These are phyloP conservation scores for Amanita thiersii DNA, from an alignment of 768 basidiomycete genomes.

Conservation along the genomic window DNA sequence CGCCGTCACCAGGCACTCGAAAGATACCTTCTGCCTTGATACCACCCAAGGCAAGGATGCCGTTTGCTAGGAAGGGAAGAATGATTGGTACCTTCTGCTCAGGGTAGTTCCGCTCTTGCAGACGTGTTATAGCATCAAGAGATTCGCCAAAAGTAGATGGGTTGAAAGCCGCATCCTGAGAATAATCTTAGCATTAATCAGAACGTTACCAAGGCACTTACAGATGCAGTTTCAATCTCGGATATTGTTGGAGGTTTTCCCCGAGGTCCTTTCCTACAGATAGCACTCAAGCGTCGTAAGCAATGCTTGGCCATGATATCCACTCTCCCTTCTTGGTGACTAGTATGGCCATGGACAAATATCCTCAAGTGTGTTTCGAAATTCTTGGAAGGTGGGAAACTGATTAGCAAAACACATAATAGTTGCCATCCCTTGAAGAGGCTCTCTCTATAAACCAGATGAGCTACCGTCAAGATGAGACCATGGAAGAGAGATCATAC, in stretches of 20 bases:
- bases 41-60: conserved; percentile 84
- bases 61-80: conserved; percentile 88
- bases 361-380: conserved; percentile 77
- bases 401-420: conserved; percentile 81
- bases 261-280: conserved; percentile 78
- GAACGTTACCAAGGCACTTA: conserved; percentile 22
- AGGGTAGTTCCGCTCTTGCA: conserved; percentile 84
- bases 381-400: conserved; percentile 90
- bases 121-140: conserved; percentile 71
- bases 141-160: conserved; percentile 93
- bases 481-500: conserved; percentile 29
- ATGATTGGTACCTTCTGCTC: conserved; percentile 84
- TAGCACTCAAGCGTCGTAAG: conserved; percentile 62
- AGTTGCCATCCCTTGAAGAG: conserved; percentile 91
- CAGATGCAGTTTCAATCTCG: conserved; percentile 90
- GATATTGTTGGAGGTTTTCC: conserved; percentile 74
- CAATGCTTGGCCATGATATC: conserved; percentile 92
- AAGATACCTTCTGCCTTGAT: conserved; percentile 86
- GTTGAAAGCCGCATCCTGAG: conserved; percentile 86
- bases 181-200: conserved; percentile 9
- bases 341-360: conserved; percentile 69
- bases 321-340: conserved; percentile 65
- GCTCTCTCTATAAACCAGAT: conserved; percentile 52
- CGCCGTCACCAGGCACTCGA: conserved; percentile 85
- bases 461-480: conserved; percentile 4